Conservation (phyloP, 345 rosid species). For the Eucalyptus sp. region DNA sequence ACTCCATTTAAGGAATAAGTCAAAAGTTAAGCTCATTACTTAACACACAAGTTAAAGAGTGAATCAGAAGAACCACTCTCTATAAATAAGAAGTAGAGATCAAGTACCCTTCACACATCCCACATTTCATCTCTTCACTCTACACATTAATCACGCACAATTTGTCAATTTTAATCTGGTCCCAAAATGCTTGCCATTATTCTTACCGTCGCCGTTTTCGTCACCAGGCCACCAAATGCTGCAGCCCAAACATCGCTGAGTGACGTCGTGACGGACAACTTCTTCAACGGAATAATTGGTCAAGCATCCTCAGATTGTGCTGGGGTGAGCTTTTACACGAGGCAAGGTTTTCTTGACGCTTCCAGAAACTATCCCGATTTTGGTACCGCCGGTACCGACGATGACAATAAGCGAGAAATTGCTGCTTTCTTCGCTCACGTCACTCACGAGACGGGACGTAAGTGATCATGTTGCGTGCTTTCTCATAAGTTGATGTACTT, state of each 20-base stretch:
- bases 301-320: conserved; percentile 36
- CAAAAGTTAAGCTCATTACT: neutral
- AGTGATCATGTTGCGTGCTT: neutral
- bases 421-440: conserved; percentile 77
- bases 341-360: conserved; percentile 48
- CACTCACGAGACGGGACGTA: conserved; percentile 77
- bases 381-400: conserved; percentile 30
- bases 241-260: neutral
- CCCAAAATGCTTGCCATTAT: neutral
- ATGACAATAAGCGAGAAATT: conserved; percentile 52
- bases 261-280: neutral
- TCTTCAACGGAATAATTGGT: conserved; percentile 15
- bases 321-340: conserved; percentile 43
- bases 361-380: conserved; percentile 32
- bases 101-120: neutral
- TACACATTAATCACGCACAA: neutral
- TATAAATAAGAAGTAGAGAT: neutral
- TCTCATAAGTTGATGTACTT: neutral
- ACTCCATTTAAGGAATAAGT: neutral
- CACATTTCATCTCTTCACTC: neutral
- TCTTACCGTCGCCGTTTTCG: neutral
- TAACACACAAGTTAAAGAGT: neutral
- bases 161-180: neutral
- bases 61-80: neutral
- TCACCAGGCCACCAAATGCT: neutral